These are phyloP conservation scores for Lactifluus echinatus DNA, from an alignment of 768 basidiomycete species.

Conservation along the genomic window DNA sequence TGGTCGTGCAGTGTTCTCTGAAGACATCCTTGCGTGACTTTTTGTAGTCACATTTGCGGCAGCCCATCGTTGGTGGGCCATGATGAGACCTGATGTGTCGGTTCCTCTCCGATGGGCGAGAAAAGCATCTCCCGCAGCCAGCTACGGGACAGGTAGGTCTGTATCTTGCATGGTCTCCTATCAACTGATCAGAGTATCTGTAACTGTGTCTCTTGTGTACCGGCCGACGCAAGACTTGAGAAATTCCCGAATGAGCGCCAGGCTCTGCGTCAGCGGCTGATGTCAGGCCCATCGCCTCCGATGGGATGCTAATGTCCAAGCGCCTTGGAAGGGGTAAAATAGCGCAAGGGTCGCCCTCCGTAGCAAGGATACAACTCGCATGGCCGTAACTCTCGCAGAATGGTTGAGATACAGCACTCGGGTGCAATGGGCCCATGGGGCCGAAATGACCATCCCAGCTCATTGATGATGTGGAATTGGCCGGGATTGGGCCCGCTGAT, in stretches of 20 bases:
- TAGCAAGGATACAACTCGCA: not conserved
- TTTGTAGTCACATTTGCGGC: constrained; percentile 8
- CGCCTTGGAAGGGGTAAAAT: not conserved
- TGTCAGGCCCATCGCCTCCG: no score
- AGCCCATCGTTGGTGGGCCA: constrained; percentile 12
- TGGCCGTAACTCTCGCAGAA: not conserved
- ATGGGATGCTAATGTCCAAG: no score
- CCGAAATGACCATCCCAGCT: no score
- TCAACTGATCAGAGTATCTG: not conserved
- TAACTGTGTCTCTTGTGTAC: not conserved
- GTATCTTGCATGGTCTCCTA: not conserved
- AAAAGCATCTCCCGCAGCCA: constrained; percentile 3
- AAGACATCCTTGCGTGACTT: constrained; percentile 14
- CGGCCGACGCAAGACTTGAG: not conserved
- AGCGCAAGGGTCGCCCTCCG: no score
- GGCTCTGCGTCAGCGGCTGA: no score
- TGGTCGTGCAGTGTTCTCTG: constrained; percentile 12
- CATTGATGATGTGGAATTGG: no score
- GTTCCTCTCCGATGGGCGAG: constrained; percentile 10
- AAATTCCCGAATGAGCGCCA: not conserved
- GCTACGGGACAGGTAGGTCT: not conserved
- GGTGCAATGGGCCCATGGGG: no score
- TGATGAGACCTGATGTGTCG: constrained; percentile 10
- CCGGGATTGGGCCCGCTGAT: no score
- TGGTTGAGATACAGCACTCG: not conserved